These are phyloP conservation scores for Vigna reflexopilosa DNA, from an alignment of 306 rosid genomes.

Conservation along the genomic window DNA sequence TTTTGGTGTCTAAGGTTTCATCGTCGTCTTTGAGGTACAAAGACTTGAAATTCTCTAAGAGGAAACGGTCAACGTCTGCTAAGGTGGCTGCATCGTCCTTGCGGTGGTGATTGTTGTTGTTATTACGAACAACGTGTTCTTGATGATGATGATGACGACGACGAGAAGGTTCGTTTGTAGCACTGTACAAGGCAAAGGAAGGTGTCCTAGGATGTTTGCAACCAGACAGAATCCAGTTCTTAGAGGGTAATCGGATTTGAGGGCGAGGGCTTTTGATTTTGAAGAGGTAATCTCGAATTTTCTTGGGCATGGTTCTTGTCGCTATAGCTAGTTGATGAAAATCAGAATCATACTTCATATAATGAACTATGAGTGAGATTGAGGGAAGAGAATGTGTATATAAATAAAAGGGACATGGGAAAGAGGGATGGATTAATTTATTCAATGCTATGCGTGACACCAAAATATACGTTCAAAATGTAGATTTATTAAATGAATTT, in stretches of 20 bases:
- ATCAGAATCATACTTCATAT: background rate
- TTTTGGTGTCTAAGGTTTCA: background rate
- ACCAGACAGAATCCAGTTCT: constrained; percentile 58
- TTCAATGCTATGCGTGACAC: background rate
- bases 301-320: constrained; percentile 59
- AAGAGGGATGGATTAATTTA: background rate
- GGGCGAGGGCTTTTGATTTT: constrained; percentile 59
- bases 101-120: background rate
- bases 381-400: constrained; percentile 38
- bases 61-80: constrained; percentile 79
- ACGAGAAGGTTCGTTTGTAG: background rate
- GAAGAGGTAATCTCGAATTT: constrained; percentile 61
- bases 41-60: constrained; percentile 82
- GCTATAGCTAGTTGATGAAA: background rate
- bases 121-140: background rate
- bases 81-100: constrained; percentile 67
- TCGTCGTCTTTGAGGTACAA: constrained; percentile 59
- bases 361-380: too few relatives aligned
- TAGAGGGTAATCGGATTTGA: constrained; percentile 56
- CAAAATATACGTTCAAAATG: background rate
- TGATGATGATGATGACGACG: background rate
- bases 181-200: constrained; percentile 58
- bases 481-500: background rate
- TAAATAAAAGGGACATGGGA: constrained; percentile 30
- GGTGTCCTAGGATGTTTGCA: constrained; percentile 77